phyloP scores from a whole-genome alignment of 1,139 yeast species.

The Geotrichum aggregatum region DNA sequence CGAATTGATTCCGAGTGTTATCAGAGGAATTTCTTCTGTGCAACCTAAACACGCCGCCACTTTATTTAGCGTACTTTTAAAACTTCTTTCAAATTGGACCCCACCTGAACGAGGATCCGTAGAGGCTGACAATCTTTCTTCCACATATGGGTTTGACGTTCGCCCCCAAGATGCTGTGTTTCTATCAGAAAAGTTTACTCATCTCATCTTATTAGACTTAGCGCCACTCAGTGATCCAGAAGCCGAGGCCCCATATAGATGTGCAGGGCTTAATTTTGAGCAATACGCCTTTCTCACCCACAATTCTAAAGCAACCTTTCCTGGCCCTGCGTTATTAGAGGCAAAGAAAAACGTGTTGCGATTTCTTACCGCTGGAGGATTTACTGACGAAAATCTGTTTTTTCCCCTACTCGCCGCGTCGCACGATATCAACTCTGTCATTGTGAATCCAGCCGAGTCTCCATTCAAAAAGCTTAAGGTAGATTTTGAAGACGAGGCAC shows the following conservation, averaged over 20 bases:
- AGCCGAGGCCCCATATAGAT: slow-evolving; percentile 29
- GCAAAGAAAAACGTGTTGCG: slow-evolving; percentile 48
- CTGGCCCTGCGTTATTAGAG: slow-evolving; percentile 41
- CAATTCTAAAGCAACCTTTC: slow-evolving; percentile 60
- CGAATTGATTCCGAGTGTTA: slow-evolving; percentile 47
- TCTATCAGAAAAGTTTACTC: slow-evolving; percentile 48
- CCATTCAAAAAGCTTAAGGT: slow-evolving; percentile 49
- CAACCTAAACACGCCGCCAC: slow-evolving; percentile 49
- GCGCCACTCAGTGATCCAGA: slow-evolving; percentile 12
- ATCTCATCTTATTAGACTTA: slow-evolving; percentile 53
- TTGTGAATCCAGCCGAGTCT: slow-evolving; percentile 52
- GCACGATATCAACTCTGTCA: slow-evolving; percentile 53
- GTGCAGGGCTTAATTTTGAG: slow-evolving; percentile 59
- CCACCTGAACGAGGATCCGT: slow-evolving; percentile 48
- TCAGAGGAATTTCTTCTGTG: slow-evolving; percentile 46
- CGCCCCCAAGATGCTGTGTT: slow-evolving; percentile 43
- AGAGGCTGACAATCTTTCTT: slow-evolving; percentile 42
- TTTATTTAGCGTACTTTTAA: slow-evolving; percentile 57
- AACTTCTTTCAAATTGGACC: slow-evolving; percentile 50
- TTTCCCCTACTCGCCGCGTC: slow-evolving; percentile 56
- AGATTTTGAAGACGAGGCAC: slow-evolving; percentile 48
- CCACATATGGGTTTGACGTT: slow-evolving; percentile 30
- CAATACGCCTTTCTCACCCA: slow-evolving; percentile 61
- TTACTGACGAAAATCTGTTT: slow-evolving; percentile 40
- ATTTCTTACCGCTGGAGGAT: slow-evolving; percentile 41